Evolutionary conservation across 306 rosid species (phyloP), one percentile per base, ranked within the genome.

Genomic region (Purshia tridentata): DNA sequence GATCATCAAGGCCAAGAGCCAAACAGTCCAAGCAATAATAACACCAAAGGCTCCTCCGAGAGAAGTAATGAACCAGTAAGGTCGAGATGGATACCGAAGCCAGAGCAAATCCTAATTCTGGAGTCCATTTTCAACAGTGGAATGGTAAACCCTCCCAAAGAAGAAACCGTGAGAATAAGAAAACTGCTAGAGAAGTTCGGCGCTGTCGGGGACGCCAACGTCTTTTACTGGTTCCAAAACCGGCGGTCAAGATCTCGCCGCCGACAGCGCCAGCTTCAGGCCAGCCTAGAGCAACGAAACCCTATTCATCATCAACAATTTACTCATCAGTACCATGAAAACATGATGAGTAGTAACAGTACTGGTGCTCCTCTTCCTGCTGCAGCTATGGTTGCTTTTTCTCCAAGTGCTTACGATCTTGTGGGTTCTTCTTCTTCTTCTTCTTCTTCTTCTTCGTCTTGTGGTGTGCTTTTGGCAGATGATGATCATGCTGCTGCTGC

Each of bases 111-210:
- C 83, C 71, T 89, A n/a, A 88, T 94, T 2, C 89, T 94, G 0
- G 99, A 94, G 73, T 94, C 99, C 66, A 94, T 94, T 81, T 94
- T 94, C 93, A 91, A 94, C 88, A 88, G 96, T 37, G 99, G 99
- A 16, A 94, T 90, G 93, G 97, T 91, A 0, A 94, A 94, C 65
- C 99, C 97, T 2, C 96, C 97, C 0, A 94, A 91, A 56, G 96
- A 91, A 3, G 97, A 94, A 69, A 94, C 99, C 1, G 88, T 89
- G 14, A 72, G 91, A 54, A 94, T 94, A 45, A 79, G 97, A 35
- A 88, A 85, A 70, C 69, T 94, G 13, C 95, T 94, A 0, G 93
- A 94, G 86, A 94, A 85, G 78, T 94, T 94, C 49, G 99, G 99
- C 11, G 12, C 89, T 0, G 97, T 94, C 0, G 97, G 93, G 0